Evolutionary conservation across 345 rosid species (phyloP).

Genomic region (Salix viminalis): DNA sequence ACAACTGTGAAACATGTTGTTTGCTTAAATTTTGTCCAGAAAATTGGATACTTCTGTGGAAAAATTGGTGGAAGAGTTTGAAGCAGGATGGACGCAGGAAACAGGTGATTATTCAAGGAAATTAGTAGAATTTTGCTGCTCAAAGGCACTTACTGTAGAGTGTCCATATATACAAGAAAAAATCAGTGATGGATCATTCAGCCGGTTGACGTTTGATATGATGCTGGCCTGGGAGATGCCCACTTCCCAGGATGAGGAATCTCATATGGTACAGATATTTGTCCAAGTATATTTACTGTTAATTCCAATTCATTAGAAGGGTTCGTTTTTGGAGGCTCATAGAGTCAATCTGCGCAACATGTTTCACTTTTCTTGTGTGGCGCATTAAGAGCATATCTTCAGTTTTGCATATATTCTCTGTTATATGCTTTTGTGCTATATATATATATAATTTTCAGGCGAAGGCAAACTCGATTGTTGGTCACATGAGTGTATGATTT

Average conservation of each 20-base stretch:
- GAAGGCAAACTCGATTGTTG: too few relatives aligned
- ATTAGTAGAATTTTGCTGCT: conserved; percentile 65
- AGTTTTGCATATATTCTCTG: too few relatives aligned
- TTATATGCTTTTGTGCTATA: too few relatives aligned
- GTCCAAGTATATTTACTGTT: background rate
- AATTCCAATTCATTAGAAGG: too few relatives aligned
- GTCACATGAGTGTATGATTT: too few relatives aligned
- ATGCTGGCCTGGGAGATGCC: conserved; percentile 94
- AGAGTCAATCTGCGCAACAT: too few relatives aligned
- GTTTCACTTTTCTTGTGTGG: too few relatives aligned
- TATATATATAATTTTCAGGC: too few relatives aligned
- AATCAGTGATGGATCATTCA: conserved; percentile 59
- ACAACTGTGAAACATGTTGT: background rate
- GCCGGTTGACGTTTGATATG: conserved; percentile 66
- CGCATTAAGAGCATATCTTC: too few relatives aligned
- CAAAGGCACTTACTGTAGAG: conserved; percentile 39
- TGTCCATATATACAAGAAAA: conserved; percentile 52
- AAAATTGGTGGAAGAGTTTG: conserved; percentile 61
- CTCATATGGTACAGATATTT: conserved; percentile 18
- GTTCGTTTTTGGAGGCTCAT: too few relatives aligned
- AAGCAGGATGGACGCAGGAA: conserved; percentile 53
- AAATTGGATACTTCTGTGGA: conserved; percentile 42
- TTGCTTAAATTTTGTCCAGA: conserved; percentile 31
- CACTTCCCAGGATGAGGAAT: conserved; percentile 36
- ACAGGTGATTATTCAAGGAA: conserved; percentile 49